Conservation (phyloP, 345 rosid species). For the Hibiscus tridactylites region DNA sequence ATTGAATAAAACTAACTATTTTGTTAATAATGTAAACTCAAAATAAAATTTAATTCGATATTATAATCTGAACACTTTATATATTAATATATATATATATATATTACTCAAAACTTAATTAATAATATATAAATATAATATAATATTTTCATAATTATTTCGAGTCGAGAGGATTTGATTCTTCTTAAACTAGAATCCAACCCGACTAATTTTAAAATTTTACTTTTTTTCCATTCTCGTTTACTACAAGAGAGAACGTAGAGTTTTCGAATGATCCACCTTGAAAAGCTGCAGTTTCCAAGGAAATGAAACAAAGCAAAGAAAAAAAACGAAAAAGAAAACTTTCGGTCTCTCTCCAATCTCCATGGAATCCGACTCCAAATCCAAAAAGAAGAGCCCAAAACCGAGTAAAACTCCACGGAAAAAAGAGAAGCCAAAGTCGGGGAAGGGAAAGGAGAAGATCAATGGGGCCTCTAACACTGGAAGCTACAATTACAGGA, state of each 20-base stretch:
- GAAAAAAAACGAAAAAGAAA: not conserved
- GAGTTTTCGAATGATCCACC: conserved; percentile 25
- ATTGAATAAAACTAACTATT: too few species aligned
- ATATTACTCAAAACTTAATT: too few species aligned
- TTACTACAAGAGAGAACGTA: conserved; percentile 5
- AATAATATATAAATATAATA: too few species aligned
- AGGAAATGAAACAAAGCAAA: not conserved
- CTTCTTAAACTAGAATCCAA: too few species aligned
- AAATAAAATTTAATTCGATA: too few species aligned
- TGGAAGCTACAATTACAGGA: conserved; percentile 48
- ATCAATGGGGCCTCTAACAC: conserved; percentile 1
- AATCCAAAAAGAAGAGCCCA: not conserved
- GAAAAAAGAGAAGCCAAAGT: conserved; percentile 17
- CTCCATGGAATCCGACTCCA: not conserved
- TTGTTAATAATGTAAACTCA: too few species aligned
- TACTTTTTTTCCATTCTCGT: not conserved
- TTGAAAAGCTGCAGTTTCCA: conserved; percentile 39
- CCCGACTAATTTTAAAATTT: too few species aligned
- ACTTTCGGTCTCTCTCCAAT: not conserved
- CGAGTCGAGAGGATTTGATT: too few species aligned
- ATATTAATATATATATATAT: too few species aligned
- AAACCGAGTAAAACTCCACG: not conserved
- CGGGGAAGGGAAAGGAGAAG: conserved; percentile 15
- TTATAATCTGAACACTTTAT: too few species aligned
- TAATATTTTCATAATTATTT: too few species aligned